phyloP scores from a whole-genome alignment of 2,329 filamentous ascomycete genomes.

The Pyrenochaeta sp. region DNA sequence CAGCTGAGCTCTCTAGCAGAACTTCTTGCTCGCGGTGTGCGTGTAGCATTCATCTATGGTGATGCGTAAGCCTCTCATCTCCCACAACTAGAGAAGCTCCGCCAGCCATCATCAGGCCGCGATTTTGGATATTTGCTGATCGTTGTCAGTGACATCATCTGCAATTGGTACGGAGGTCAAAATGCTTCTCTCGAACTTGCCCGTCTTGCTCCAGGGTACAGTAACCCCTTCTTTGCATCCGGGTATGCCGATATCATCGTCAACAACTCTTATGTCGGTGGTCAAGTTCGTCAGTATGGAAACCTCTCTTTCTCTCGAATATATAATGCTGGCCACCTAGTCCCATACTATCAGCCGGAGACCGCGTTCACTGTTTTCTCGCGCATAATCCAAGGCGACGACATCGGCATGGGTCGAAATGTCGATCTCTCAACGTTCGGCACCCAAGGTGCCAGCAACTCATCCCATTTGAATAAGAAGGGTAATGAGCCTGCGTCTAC shows the following conservation, averaged over 20 bases:
- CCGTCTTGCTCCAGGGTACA: constrained; percentile 53
- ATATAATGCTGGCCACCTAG: constrained; percentile 61
- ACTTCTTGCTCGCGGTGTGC: constrained; percentile 54
- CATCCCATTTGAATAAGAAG: constrained; percentile 64
- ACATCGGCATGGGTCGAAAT: constrained; percentile 58
- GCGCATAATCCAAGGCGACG: constrained; percentile 58
- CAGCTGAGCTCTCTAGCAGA: constrained; percentile 52
- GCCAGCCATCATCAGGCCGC: background rate
- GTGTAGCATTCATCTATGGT: constrained; percentile 75
- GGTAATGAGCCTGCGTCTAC: constrained; percentile 60
- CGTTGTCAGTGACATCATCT: constrained; percentile 55
- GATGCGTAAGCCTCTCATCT: constrained; percentile 53
- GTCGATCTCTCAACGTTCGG: constrained; percentile 63
- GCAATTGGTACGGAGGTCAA: constrained; percentile 76
- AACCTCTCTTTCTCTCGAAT: constrained; percentile 65
- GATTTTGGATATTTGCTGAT: constrained; percentile 4
- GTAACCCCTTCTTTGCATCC: constrained; percentile 65
- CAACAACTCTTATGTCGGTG: constrained; percentile 72
- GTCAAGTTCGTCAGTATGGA: constrained; percentile 76
- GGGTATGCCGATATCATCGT: constrained; percentile 78
- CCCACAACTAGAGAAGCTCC: background rate
- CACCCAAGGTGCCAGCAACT: constrained; percentile 65
- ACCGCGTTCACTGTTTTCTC: constrained; percentile 63
- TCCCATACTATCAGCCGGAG: constrained; percentile 55
- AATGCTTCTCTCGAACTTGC: constrained; percentile 69